phyloP scores from a whole-genome alignment of 139 green algal species.

The Chlamydomonas eustigma region DNA sequence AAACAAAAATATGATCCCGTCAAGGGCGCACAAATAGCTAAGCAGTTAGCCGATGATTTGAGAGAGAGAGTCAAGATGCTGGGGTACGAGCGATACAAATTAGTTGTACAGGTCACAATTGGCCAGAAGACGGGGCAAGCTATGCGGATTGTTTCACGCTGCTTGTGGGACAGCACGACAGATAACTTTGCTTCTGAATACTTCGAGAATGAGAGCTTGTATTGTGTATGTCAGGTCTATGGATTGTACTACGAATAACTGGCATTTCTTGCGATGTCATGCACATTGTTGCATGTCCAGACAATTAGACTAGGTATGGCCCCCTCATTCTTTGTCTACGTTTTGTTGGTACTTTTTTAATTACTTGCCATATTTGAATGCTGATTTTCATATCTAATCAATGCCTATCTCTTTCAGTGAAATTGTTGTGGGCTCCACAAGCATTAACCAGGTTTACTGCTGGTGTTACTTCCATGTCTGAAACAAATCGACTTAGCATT shows the following conservation, averaged over 20 bases:
- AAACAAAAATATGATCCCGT: slow-evolving; percentile 79
- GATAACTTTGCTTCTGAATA: slow-evolving; percentile 72
- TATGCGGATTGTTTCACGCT: slow-evolving; percentile 72
- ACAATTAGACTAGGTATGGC: too few species aligned
- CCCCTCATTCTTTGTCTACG: too few species aligned
- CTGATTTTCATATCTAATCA: too few species aligned
- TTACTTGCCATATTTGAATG: too few species aligned
- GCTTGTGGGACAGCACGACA: slow-evolving; percentile 76
- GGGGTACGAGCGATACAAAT: slow-evolving; percentile 81
- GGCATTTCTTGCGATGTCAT: too few species aligned
- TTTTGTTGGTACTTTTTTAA: too few species aligned
- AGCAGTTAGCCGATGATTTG: slow-evolving; percentile 71
- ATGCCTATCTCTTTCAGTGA: too few species aligned
- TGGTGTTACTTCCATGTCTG: too few species aligned
- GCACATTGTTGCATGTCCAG: too few species aligned
- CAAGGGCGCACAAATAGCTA: slow-evolving; percentile 66
- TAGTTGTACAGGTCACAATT: slow-evolving; percentile 72
- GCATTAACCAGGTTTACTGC: too few species aligned
- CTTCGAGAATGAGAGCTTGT: slow-evolving; percentile 76
- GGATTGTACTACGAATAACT: slow-evolving; percentile 76
- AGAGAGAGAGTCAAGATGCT: slow-evolving; percentile 72
- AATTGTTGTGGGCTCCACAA: too few species aligned
- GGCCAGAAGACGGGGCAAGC: slow-evolving; percentile 81
- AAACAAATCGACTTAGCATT: too few species aligned
- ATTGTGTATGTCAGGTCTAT: slow-evolving; percentile 75